These are phyloP conservation scores for Cutaneotrichosporon sp. DNA, from an alignment of 1,284 basidiomycete species.

Conservation along the genomic window DNA sequence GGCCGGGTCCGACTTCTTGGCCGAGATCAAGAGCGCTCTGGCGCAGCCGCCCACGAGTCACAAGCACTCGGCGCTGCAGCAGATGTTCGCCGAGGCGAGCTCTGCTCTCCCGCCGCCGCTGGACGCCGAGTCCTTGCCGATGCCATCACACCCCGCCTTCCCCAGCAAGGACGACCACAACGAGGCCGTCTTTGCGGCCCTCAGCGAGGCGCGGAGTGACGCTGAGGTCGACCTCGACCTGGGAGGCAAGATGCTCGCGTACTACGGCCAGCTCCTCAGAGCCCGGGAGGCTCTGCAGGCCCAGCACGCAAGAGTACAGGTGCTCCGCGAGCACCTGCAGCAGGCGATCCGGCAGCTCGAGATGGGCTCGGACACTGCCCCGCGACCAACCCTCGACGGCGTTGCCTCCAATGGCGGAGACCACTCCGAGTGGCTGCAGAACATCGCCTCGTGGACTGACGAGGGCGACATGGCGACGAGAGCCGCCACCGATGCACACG, in stretches of 20 bases:
- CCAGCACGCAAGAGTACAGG: slow-evolving; percentile 15
- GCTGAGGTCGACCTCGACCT: slow-evolving; percentile 22
- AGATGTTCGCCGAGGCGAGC: slow-evolving; percentile 15
- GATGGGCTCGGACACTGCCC: slow-evolving; percentile 7
- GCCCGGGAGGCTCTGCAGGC: slow-evolving; percentile 19
- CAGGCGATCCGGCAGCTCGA: slow-evolving; percentile 11
- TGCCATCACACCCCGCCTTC: slow-evolving; percentile 34
- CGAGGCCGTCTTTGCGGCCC: slow-evolving; percentile 12
- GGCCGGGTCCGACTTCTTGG: slow-evolving; percentile 19
- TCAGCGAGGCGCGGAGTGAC: slow-evolving; percentile 15
- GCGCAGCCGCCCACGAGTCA: slow-evolving; percentile 28
- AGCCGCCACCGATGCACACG: slow-evolving; percentile 14
- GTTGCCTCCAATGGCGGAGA: slow-evolving; percentile 12
- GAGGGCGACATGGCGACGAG: slow-evolving; percentile 15
- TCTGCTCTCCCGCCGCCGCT: slow-evolving; percentile 26
- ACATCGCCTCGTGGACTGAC: slow-evolving; percentile 17
- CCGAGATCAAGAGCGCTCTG: slow-evolving; percentile 24
- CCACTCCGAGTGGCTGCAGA: slow-evolving; percentile 19
- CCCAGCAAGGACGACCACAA: slow-evolving; percentile 34
- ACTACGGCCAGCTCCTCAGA: slow-evolving; percentile 29
- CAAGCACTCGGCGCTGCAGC: slow-evolving; percentile 23
- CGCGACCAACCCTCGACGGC: slow-evolving; percentile 20
- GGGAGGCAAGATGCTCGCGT: slow-evolving; percentile 26
- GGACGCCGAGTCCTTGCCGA: slow-evolving; percentile 26
- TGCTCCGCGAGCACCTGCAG: slow-evolving; percentile 14